Evolutionary conservation across 2,329 filamentous ascomycete genomes (phyloP), one percentile per base, ranked within the genome.

Genomic region (Diplodia corticola): DNA sequence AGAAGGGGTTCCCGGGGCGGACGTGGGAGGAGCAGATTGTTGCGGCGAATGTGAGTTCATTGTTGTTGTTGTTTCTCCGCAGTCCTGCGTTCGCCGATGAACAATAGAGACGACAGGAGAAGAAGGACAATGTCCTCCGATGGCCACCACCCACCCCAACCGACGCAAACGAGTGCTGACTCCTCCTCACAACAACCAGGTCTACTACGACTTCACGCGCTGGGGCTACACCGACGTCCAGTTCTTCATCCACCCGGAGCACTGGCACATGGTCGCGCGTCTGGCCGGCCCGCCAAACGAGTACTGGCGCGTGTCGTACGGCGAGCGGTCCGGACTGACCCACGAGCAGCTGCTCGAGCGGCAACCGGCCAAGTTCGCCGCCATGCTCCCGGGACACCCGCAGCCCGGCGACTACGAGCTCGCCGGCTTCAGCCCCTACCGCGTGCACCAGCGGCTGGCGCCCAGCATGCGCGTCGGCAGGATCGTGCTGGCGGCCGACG

Each of bases 241-340:
- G 72, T 88, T 88, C 73, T 85, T 88, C 69, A 80, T 88, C 35
- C 82, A 89, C 69, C 86, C 86, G 0, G 82, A 85, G 24, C 80
- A 89, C 70, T 89, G 85, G 74, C 80, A 85, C 77, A 87, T 89
- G 86, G 85, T 85, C 1, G 86, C 87, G 2, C 83, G 80, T 49
- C 85, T 89, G 68, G 77, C 76, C 2, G 63, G 63, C 26, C 57
- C 57, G 40, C 57, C 57, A 1, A 85, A 88, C 64, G 86, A 85
- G 0, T 75, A 89, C 10, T 89, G 87, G 78, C 83, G 87, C 15
- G 84, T 89, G 40, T 87, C 87, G 0, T 89, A 89, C 70, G 86
- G 86, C 63, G 88, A 89, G 69, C 76, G 76, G 0, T 78, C 81
- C 0, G 83, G 82, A 1, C 79, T 89, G 13, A 82, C 81, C 0